A percentile compares a stretch with the other conserved stretches of the same genome.
These are phyloP conservation scores for Sicyos baderoa DNA, from an alignment of 306 rosid genomes.

Conservation along the genomic window DNA sequence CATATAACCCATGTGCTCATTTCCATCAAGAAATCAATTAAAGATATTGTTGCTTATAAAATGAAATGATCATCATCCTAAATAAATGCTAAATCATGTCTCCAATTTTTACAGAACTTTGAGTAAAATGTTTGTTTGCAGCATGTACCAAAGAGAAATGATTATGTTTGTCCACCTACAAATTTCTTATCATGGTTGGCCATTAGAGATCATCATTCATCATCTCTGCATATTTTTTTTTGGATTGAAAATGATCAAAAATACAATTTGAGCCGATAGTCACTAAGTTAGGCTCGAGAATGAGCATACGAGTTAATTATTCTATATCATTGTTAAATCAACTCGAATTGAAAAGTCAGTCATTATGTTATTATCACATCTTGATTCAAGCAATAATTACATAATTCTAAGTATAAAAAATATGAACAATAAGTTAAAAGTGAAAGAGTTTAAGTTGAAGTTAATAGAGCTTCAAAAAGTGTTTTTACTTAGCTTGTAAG, in stretches of 20 bases:
- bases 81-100: not conserved
- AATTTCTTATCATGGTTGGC: constrained; percentile 5
- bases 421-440: not conserved
- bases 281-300: no score
- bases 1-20: not conserved
- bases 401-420: not conserved
- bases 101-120: not conserved
- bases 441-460: not conserved
- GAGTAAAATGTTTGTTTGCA: not conserved
- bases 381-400: constrained; percentile 6
- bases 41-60: not conserved
- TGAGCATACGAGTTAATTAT: not conserved
- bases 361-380: not conserved
- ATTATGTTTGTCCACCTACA: constrained; percentile 14
- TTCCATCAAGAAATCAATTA: constrained; percentile 4
- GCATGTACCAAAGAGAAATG: not conserved
- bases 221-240: not conserved
- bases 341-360: not conserved
- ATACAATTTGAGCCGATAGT: not conserved
- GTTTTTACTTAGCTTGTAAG: constrained; percentile 9
- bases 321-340: not conserved
- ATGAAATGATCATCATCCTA: not conserved
- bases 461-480: not conserved
- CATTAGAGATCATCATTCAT: not conserved
- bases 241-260: not conserved